phyloP scores from a whole-genome alignment of 768 basidiomycete genomes.

The Tylopilus sp. region DNA sequence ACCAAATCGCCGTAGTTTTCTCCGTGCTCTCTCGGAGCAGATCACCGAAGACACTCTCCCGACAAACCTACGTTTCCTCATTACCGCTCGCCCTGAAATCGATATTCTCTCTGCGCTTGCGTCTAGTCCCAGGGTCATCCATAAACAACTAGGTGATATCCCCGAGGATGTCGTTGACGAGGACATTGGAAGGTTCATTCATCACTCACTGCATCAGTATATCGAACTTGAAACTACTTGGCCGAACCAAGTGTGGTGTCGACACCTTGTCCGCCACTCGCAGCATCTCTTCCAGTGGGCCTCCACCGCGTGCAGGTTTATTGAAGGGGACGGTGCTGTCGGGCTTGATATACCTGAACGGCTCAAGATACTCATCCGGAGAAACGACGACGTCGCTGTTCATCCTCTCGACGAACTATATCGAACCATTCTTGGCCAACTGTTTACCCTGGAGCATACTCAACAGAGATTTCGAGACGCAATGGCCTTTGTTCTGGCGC shows the following conservation, averaged over 20 bases:
- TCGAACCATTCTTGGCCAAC: constrained; percentile 15
- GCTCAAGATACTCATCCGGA: constrained; percentile 10
- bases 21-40: constrained; percentile 16
- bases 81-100: constrained; percentile 27
- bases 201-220: constrained; percentile 8
- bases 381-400: not conserved
- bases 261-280: constrained; percentile 19
- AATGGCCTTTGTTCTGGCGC: constrained; percentile 16
- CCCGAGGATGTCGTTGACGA: constrained; percentile 10
- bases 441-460: constrained; percentile 7
- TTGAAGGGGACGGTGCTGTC: constrained; percentile 18
- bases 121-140: constrained; percentile 3
- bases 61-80: constrained; percentile 21
- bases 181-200: constrained; percentile 16
- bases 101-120: constrained; percentile 17
- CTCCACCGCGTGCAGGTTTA: constrained; percentile 26
- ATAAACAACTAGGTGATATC: constrained; percentile 15
- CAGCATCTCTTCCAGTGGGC: constrained; percentile 36
- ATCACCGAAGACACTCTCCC: constrained; percentile 16
- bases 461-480: constrained; percentile 19
- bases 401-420: constrained; percentile 20
- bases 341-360: constrained; percentile 13
- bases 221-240: constrained; percentile 15
- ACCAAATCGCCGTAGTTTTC: constrained; percentile 16
- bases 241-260: constrained; percentile 22